Conservation (phyloP, 2,329 filamentous ascomycete genomes). For the Thermoascus crustaceus region DNA sequence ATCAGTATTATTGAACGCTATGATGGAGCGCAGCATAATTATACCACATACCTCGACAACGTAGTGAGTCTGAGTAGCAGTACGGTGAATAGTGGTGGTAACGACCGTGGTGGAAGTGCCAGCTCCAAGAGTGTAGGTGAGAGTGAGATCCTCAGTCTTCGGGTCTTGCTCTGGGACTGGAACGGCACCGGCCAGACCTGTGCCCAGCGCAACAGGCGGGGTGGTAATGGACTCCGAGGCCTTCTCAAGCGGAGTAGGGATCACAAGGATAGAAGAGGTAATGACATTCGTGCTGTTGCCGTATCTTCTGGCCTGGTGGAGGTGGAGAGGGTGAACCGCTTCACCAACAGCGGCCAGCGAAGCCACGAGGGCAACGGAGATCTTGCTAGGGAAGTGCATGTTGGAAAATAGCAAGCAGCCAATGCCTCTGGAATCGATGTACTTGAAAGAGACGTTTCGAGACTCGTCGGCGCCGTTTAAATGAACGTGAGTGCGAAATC, state of each 20-base stretch:
- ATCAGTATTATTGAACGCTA: too few species aligned
- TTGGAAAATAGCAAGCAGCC: slow-evolving; percentile 17
- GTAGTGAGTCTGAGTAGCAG: slow-evolving; percentile 20
- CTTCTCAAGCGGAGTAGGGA: slow-evolving; percentile 4
- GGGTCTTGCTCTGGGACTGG: too few species aligned
- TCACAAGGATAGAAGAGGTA: slow-evolving; percentile 7
- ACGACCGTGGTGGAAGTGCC: slow-evolving; percentile 28
- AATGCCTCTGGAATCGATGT: slow-evolving; percentile 13
- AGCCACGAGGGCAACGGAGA: slow-evolving; percentile 27
- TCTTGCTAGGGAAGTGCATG: slow-evolving; percentile 31
- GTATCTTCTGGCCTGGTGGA: slow-evolving; percentile 14
- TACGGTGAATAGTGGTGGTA: slow-evolving; percentile 31
- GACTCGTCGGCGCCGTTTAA: slow-evolving; percentile 5
- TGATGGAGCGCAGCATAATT: too few species aligned
- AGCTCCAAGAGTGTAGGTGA: slow-evolving; percentile 34
- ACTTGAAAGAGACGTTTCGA: slow-evolving; percentile 4
- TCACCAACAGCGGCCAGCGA: slow-evolving; percentile 28
- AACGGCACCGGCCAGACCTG: slow-evolving; percentile 11
- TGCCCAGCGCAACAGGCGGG: slow-evolving; percentile 14
- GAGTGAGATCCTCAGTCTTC: slow-evolving; percentile 19
- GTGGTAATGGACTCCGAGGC: slow-evolving; percentile 7
- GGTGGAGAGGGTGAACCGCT: slow-evolving; percentile 21
- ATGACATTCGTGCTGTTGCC: slow-evolving; percentile 17
- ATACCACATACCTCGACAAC: slow-evolving; percentile 21
- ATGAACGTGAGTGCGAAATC: slow-evolving; percentile 25